Percentiles rank a stretch among this genome's conserved stretches.
phyloP scores from a whole-genome alignment of 345 rosid genomes.

The Gossypium arboreum region DNA sequence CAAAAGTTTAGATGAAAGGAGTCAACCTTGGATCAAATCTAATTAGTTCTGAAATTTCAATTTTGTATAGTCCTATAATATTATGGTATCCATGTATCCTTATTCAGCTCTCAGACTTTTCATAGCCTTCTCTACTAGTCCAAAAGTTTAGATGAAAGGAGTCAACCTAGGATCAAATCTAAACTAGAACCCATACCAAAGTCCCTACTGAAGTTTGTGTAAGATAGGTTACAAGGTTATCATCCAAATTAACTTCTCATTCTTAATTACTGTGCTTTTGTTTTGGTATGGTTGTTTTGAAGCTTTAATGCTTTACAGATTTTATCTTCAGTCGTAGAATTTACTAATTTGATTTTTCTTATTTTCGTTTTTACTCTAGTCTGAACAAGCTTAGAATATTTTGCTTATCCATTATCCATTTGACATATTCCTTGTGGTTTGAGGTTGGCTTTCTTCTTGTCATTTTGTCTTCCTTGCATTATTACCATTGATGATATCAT shows the following conservation, averaged over 20 bases:
- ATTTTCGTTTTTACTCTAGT: not conserved
- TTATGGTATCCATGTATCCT: not conserved
- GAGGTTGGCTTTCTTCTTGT: not conserved
- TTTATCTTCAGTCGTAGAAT: not conserved
- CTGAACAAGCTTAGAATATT: not conserved
- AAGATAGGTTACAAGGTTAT: not conserved
- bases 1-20: not conserved
- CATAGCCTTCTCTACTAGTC: not conserved
- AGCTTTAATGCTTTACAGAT: constrained; percentile 8
- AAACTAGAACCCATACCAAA: not conserved
- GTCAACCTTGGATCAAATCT: not conserved
- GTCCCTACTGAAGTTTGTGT: not conserved
- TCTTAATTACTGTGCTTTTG: not conserved
- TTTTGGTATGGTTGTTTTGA: not conserved
- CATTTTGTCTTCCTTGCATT: not conserved
- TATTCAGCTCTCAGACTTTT: not conserved
- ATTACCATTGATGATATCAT: not conserved
- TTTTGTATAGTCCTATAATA: not conserved
- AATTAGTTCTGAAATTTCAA: not conserved
- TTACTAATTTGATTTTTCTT: not conserved
- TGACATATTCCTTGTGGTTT: constrained; percentile 1
- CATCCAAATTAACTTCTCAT: constrained; percentile 3
- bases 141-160: not conserved
- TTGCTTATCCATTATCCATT: not conserved
- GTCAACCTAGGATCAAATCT: not conserved